Evolutionary conservation across 139 green algal species (phyloP).

Genomic region (Asterochloris sp.): DNA sequence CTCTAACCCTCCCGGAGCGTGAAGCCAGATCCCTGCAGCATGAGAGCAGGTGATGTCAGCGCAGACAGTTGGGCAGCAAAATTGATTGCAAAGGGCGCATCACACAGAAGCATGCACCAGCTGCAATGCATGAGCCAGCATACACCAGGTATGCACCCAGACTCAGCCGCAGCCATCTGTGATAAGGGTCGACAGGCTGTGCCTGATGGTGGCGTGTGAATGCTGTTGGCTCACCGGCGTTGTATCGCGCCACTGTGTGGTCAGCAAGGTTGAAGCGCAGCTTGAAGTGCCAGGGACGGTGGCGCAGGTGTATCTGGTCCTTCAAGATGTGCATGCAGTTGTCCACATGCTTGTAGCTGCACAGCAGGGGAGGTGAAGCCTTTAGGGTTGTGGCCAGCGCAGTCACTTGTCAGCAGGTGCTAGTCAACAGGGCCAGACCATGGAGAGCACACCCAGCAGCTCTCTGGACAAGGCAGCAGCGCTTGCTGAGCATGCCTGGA

Average conservation of each 20-base stretch:
- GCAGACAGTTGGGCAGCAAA: too few species aligned
- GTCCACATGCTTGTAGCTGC: slow-evolving; percentile 25
- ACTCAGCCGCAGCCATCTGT: not conserved
- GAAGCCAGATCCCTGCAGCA: not conserved
- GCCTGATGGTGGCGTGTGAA: not conserved
- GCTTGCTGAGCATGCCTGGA: not conserved
- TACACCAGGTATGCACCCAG: not conserved
- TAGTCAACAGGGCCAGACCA: not conserved
- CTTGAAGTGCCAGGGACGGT: slow-evolving; percentile 20
- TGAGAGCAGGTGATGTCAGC: too few species aligned
- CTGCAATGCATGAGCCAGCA: not conserved
- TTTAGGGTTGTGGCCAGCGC: not conserved
- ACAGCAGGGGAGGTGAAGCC: not conserved
- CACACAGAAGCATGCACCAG: not conserved
- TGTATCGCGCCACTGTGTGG: slow-evolving; percentile 22
- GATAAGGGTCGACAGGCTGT: not conserved
- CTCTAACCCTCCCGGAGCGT: slow-evolving; percentile 12
- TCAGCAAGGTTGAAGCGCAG: slow-evolving; percentile 14
- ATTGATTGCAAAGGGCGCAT: not conserved
- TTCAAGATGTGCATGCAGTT: slow-evolving; percentile 14
- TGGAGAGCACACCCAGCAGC: not conserved
- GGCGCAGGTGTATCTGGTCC: not conserved
- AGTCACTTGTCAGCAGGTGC: not conserved
- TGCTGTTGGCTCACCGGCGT: not conserved
- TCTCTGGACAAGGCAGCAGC: not conserved